Conservation (phyloP, 306 rosid species). For the Albizia julibrissin region DNA sequence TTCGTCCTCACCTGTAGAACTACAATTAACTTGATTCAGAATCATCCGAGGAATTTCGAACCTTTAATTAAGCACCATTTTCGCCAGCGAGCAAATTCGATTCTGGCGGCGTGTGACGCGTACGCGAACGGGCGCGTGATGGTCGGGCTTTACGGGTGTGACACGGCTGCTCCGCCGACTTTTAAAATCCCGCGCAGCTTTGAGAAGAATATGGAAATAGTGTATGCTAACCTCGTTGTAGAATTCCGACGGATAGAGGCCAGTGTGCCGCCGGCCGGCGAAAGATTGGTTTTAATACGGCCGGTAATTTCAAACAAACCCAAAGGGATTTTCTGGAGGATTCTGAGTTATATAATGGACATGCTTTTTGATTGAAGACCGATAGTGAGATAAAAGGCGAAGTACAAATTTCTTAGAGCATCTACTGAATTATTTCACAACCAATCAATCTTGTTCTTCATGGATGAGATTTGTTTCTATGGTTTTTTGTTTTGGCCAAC, state of each 20-base stretch:
- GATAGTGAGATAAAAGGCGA: neutral
- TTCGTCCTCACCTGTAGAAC: conserved; percentile 30
- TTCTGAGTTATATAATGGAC: neutral
- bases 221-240: conserved; percentile 30
- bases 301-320: neutral
- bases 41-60: conserved; percentile 48
- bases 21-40: conserved; percentile 18
- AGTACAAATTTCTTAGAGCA: neutral
- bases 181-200: conserved; percentile 21
- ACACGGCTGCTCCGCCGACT: neutral
- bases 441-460: too few species aligned
- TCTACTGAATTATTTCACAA: too few species aligned
- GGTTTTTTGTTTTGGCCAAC: too few species aligned
- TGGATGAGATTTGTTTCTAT: too few species aligned
- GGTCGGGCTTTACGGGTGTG: conserved; percentile 34
- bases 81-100: conserved; percentile 21
- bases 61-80: conserved; percentile 30
- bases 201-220: neutral
- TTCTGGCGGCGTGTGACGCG: conserved; percentile 48
- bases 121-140: conserved; percentile 39
- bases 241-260: conserved; percentile 33
- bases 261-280: conserved; percentile 11
- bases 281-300: neutral
- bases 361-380: neutral
- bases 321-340: neutral